Evolutionary conservation across 2,329 filamentous ascomycete genomes (phyloP).

Genomic region (Sporothrix globosa): DNA sequence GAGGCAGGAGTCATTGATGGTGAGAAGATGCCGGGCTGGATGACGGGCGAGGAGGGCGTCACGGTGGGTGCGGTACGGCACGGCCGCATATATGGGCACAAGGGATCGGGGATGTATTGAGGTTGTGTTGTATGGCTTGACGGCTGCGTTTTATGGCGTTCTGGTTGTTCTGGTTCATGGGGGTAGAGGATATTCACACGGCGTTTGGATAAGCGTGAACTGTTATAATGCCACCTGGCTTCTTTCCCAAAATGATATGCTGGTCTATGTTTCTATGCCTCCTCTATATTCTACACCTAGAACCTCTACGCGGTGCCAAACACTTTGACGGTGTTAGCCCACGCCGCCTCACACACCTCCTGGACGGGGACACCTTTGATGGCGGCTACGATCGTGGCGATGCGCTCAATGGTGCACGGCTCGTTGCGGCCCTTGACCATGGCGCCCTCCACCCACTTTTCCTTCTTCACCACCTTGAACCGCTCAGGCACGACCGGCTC

Average conservation of each 20-base stretch:
- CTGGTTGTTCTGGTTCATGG: background rate
- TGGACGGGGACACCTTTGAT: constrained; percentile 80
- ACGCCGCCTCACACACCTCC: constrained; percentile 83
- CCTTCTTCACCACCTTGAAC: constrained; percentile 89
- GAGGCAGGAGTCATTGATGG: constrained; percentile 77
- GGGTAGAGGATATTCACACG: constrained; percentile 1
- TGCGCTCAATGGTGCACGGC: constrained; percentile 80
- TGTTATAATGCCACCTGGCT: background rate
- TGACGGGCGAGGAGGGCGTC: constrained; percentile 84
- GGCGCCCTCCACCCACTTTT: constrained; percentile 83
- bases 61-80: constrained; percentile 70
- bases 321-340: constrained; percentile 78
- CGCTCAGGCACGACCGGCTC: constrained; percentile 69
- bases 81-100: constrained; percentile 65
- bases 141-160: background rate
- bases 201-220: constrained; percentile 13
- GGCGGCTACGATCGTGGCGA: constrained; percentile 84
- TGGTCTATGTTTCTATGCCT: constrained; percentile 1
- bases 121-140: background rate
- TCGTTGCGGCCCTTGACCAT: constrained; percentile 98
- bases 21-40: constrained; percentile 81
- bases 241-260: background rate
- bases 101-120: constrained; percentile 56
- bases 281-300: background rate
- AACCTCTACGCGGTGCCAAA: constrained; percentile 57